Conservation (phyloP, 2,329 filamentous ascomycete genomes). For the Ophiosphaerella narmari region DNA sequence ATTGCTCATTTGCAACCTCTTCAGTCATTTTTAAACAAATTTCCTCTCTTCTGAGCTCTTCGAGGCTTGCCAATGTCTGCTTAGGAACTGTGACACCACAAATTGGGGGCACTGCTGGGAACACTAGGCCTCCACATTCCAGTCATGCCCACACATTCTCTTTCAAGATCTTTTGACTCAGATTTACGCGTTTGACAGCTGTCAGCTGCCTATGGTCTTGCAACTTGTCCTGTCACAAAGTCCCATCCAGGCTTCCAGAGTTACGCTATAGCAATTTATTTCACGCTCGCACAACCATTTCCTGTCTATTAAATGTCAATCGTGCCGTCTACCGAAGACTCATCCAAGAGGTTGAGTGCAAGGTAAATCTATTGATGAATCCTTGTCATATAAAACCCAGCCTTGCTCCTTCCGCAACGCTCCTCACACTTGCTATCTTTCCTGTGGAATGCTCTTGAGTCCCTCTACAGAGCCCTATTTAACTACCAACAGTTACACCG, state of each 20-base stretch:
- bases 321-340: background rate
- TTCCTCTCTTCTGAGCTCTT: too few relatives aligned
- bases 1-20: background rate
- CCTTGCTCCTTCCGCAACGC: background rate
- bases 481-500: background rate
- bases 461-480: constrained; percentile 5
- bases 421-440: background rate
- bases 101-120: too few relatives aligned
- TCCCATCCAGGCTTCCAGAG: background rate
- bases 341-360: constrained; percentile 1
- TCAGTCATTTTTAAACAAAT: too few relatives aligned
- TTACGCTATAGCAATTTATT: too few relatives aligned
- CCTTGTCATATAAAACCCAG: background rate
- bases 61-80: too few relatives aligned
- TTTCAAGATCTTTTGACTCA: background rate
- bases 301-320: background rate
- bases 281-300: background rate
- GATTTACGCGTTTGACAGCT: constrained; percentile 24
- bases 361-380: background rate
- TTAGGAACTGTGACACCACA: too few relatives aligned
- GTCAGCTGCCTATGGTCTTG: constrained; percentile 12
- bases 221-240: background rate
- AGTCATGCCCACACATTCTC: background rate
- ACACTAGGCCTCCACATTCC: background rate
- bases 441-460: constrained; percentile 6